These are phyloP conservation scores for Plasmodium inui DNA, from an alignment of 169 alveolate species.

Conservation along the genomic window DNA sequence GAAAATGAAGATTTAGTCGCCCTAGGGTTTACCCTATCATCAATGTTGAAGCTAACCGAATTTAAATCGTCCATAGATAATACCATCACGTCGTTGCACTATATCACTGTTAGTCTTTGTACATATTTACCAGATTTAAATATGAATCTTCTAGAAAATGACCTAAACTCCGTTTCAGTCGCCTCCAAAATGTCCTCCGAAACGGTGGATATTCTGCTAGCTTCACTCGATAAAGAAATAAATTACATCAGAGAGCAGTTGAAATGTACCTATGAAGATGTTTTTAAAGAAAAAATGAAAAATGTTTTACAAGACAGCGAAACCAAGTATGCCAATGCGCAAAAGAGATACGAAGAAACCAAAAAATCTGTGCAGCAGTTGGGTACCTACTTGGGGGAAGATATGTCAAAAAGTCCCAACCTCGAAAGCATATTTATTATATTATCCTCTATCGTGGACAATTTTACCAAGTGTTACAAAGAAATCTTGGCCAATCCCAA, in stretches of 20 bases:
- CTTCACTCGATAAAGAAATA: conserved; percentile 69
- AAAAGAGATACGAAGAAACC: conserved; percentile 59
- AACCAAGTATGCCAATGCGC: conserved; percentile 13
- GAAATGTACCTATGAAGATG: conserved; percentile 48
- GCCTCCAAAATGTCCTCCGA: conserved; percentile 78
- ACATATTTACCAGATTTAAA: conserved; percentile 77
- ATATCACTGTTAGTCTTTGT: conserved; percentile 80
- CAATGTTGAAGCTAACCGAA: conserved; percentile 83
- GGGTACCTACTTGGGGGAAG: conserved; percentile 73
- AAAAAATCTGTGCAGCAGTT: conserved; percentile 44
- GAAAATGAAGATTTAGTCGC: conserved; percentile 76
- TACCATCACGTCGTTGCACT: conserved; percentile 84
- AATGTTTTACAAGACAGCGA: conserved; percentile 59
- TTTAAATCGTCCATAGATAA: conserved; percentile 82
- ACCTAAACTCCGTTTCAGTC: conserved; percentile 30
- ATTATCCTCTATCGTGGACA: conserved; percentile 63
- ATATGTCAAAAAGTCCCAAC: conserved; percentile 36
- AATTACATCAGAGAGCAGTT: conserved; percentile 30
- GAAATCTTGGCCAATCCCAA: conserved; percentile 65
- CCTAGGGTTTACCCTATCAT: conserved; percentile 83
- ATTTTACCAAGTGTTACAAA: conserved; percentile 72
- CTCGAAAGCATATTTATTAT: conserved; percentile 70
- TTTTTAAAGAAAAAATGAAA: conserved; percentile 70
- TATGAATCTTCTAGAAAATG: conserved; percentile 62
- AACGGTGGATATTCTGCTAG: conserved; percentile 69